phyloP scores from a whole-genome alignment of 192 early-diverging fungal species.

The Backusella australiensis region DNA sequence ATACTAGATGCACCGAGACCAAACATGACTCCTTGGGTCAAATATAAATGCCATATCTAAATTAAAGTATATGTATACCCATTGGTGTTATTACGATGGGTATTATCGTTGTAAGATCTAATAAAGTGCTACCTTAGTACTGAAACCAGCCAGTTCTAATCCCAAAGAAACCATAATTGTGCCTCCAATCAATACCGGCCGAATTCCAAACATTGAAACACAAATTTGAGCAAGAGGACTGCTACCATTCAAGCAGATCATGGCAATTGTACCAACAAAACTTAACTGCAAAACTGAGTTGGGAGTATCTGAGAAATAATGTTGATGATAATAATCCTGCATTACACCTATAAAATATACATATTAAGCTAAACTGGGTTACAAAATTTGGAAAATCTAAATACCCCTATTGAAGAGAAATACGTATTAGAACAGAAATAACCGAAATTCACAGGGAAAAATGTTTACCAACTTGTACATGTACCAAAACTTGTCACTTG shows the following conservation, averaged over 20 bases:
- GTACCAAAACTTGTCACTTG: slow-evolving; percentile 23
- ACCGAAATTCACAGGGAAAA: neutral
- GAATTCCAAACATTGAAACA: slow-evolving; percentile 13
- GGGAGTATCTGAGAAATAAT: slow-evolving; percentile 16
- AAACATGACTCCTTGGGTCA: slow-evolving; percentile 59
- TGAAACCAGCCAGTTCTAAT: slow-evolving; percentile 23
- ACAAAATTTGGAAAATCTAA: neutral
- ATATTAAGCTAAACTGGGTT: neutral
- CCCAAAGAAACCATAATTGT: slow-evolving; percentile 5
- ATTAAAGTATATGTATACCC: neutral
- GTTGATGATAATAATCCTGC: slow-evolving; percentile 31
- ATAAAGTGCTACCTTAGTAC: slow-evolving; percentile 7
- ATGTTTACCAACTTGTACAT: slow-evolving; percentile 15
- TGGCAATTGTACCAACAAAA: slow-evolving; percentile 23
- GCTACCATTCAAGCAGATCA: slow-evolving; percentile 5
- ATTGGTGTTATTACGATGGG: neutral
- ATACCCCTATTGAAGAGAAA: neutral
- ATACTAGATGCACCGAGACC: slow-evolving; percentile 43
- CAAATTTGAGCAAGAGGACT: slow-evolving; percentile 22
- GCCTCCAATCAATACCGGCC: slow-evolving; percentile 12
- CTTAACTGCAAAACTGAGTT: slow-evolving; percentile 14
- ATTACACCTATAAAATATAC: slow-evolving; percentile 23
- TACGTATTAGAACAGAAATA: neutral
- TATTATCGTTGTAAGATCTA: neutral
- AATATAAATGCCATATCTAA: slow-evolving; percentile 60